Base-by-base conservation (phyloP, 2,329 filamentous ascomycete species). In the Alternaria sp. region DNA sequence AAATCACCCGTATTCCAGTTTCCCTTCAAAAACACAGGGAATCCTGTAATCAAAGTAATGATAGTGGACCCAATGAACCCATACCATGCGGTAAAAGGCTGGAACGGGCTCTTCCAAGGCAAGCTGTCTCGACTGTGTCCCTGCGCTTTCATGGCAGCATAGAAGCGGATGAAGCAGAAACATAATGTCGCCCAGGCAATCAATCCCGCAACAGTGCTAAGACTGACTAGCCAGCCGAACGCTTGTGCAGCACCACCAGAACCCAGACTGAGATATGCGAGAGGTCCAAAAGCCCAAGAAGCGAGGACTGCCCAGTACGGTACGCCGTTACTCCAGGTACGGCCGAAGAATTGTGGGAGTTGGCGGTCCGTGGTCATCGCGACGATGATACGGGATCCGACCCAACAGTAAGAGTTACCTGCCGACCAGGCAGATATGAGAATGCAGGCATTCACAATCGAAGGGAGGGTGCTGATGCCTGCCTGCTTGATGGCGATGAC, bases 231-330 rank as follows among this genome's bases (percentile, higher is more conserved):
- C 90, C 90, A 93, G 50, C 46, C 46, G 1, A 50, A 50, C 0
- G 46, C 46, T n/a, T 50, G 30, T 2, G 46, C 46, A 0, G 46
- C 85, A 0, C 87, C 84, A 53, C 84, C 84, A 58, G 86, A 83
- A 10, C 86, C 89, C n/a, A 94, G 84, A 76, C 93, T 90, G 45
- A 93, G 81, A 76, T 92, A 94, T 2, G 89, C 85, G 4, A 94
- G 81, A 11, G 63, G 68, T 0, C 55, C 57, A 14, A 69, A 63
- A 0, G 92, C 80, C 4, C 89, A 85, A 62, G 94, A 86, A 1
- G 85, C 76, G 18, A 88, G 75, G 1, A 79, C 69, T 12, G 93
- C 90, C 67, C 88, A 90, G 75, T 90, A 92, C 0, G 92, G 92
- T 0, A 94, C 85, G 67, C 88, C 88, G 12, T 83, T 82, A 70